phyloP scores from a whole-genome alignment of 2,329 filamentous ascomycete genomes.

The Knufia fluminis region DNA sequence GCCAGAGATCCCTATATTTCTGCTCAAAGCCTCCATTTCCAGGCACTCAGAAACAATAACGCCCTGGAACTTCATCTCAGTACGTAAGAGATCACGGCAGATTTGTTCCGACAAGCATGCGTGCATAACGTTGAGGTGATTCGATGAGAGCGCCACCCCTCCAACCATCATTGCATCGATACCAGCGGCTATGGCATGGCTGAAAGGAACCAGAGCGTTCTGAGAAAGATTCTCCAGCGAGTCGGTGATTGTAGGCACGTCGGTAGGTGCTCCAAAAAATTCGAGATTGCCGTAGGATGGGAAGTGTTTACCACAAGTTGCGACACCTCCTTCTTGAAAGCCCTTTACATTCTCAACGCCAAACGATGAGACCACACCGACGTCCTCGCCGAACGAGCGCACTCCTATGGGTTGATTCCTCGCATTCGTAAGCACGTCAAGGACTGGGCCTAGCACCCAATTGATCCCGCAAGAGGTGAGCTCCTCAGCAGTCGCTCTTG shows the following conservation, averaged over 20 bases:
- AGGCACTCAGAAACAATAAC: conserved; percentile 92
- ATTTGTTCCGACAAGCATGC: conserved; percentile 89
- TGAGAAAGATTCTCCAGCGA: conserved; percentile 85
- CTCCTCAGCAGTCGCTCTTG: conserved; percentile 87
- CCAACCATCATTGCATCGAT: conserved; percentile 94
- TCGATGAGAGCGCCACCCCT: conserved; percentile 83
- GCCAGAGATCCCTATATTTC: conserved; percentile 93
- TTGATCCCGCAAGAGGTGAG: conserved; percentile 90
- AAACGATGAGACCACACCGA: conserved; percentile 88
- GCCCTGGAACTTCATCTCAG: conserved; percentile 79
- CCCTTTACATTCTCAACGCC: conserved; percentile 85
- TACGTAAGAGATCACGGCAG: conserved; percentile 78
- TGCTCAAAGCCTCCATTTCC: conserved; percentile 91
- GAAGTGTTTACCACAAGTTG: conserved; percentile 90
- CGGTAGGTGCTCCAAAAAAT: conserved; percentile 79
- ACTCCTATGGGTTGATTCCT: conserved; percentile 85
- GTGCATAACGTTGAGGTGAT: conserved; percentile 89
- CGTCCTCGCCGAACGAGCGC: conserved; percentile 81
- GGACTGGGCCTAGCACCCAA: conserved; percentile 82
- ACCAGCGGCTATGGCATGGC: conserved; percentile 77
- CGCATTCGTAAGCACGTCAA: conserved; percentile 90
- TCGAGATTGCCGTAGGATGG: conserved; percentile 93
- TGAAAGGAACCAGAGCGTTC: conserved; percentile 84
- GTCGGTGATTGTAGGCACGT: conserved; percentile 92
- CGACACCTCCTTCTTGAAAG: conserved; percentile 81